Evolutionary conservation across 345 rosid species (phyloP), one percentile per base, ranked within the genome.

Genomic region (Streptanthus diversifolius): DNA sequence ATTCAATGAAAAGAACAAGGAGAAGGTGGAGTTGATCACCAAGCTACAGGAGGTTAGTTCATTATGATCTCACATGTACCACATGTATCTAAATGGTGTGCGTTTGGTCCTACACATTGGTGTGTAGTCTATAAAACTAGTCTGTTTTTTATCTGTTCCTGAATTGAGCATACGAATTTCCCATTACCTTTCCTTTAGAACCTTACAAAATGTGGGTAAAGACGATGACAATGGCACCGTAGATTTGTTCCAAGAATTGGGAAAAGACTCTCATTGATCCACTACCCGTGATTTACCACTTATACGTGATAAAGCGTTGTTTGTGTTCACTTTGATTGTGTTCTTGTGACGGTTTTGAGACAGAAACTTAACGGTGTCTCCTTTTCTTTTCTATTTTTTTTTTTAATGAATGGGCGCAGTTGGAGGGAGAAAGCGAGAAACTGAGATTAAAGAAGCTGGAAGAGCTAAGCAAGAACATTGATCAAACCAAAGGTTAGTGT

Each of bases 391-490:
- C n/a, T n/a, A n/a, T 13, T 49, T 5, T 1, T 17, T 14, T 17
- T 35, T 4, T 19, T 39, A 5, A 68, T 68, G 74, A 61, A 43
- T 29, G 12, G 1, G 33, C 13, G 54, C 87, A 89, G 96, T 84
- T 89, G 82, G 96, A 85, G 58, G 75, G 87, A n/a, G 92, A 89
- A 77, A 89, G 96, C 54, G 96, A 89, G 89, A 85, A 63, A 82
- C 1, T 82, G 79, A 86, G 96, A 88, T 77, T 89, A 78, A 89
- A 86, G 87, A 89, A 89, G 82, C 85, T 89, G 73, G 96, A 89
- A 75, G 96, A 89, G 83, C 86, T 89, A 78, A 87, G 92, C 80
- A 89, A 86, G 87, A 85, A 79, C 88, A 71, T 89, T 61, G 92
- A 89, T 68, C 49, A n/a, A 40, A 74, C 78, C 78, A 74, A 74